Conservation (phyloP, 2,329 filamentous ascomycete species). For the Thermoascus crustaceus region DNA sequence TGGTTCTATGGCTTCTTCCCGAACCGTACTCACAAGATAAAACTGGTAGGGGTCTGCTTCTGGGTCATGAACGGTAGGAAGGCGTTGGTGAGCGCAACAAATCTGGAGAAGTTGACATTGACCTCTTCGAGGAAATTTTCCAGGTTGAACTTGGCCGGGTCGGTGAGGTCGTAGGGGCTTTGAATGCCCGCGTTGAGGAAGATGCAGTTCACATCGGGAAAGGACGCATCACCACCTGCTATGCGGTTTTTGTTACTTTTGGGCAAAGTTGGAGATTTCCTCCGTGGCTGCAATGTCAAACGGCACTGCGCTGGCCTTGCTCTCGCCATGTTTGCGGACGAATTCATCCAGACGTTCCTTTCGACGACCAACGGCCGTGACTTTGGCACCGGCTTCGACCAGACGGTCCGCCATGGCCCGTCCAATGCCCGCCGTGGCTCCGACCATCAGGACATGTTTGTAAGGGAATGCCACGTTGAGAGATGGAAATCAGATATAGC, state of each 20-base stretch:
- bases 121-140: constrained; percentile 35
- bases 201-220: constrained; percentile 49
- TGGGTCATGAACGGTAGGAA: constrained; percentile 40
- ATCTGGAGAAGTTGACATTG: constrained; percentile 42
- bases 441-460: constrained; percentile 48
- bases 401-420: constrained; percentile 41
- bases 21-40: constrained; percentile 21
- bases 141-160: constrained; percentile 38
- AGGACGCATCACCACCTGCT: no score
- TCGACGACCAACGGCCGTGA: constrained; percentile 51
- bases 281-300: not conserved
- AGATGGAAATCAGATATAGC: no score
- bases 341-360: constrained; percentile 44
- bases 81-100: constrained; percentile 38
- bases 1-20: not conserved
- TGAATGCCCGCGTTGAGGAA: constrained; percentile 53
- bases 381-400: constrained; percentile 41
- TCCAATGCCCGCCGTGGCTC: constrained; percentile 49
- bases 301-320: not conserved
- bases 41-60: constrained; percentile 19
- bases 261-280: not conserved
- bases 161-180: constrained; percentile 39
- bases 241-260: no score
- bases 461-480: constrained; percentile 51
- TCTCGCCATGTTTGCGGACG: constrained; percentile 15